phyloP scores from a whole-genome alignment of 2,329 filamentous ascomycete species.

The Stylonectria norvegica region DNA sequence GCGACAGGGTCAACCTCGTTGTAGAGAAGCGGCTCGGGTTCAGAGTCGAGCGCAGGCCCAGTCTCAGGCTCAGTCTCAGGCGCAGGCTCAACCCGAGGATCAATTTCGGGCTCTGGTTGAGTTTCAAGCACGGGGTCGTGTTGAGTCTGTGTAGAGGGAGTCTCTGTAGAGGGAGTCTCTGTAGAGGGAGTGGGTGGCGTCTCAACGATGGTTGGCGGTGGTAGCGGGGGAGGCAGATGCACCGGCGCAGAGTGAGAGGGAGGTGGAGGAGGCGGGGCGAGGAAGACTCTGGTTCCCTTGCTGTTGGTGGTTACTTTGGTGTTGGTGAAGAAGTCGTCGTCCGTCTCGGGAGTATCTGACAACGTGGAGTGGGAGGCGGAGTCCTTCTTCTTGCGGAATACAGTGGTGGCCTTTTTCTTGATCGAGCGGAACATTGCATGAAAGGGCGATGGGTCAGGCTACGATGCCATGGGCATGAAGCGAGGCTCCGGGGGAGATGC shows the following conservation, averaged over 20 bases:
- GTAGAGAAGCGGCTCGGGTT: neutral
- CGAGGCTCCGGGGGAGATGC: no score
- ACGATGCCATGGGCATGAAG: no score
- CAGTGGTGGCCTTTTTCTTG: slow-evolving; percentile 21
- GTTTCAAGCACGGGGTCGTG: slow-evolving; percentile 1
- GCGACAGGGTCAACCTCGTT: slow-evolving; percentile 1
- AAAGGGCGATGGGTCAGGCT: neutral
- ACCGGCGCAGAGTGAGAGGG: neutral
- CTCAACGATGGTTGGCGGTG: neutral
- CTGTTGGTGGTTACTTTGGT: slow-evolving; percentile 1
- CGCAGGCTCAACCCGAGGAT: neutral
- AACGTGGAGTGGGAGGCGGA: slow-evolving; percentile 8
- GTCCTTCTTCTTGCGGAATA: slow-evolving; percentile 21
- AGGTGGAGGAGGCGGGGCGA: slow-evolving; percentile 1
- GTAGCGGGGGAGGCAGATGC: neutral
- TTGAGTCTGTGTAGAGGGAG: slow-evolving; percentile 4
- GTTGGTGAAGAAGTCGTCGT: slow-evolving; percentile 4
- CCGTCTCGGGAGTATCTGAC: neutral
- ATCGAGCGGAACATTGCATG: slow-evolving; percentile 25
- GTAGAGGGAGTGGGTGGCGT: neutral
- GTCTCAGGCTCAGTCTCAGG: neutral
- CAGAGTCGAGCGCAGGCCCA: neutral
- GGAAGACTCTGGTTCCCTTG: neutral
- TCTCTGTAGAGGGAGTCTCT: slow-evolving; percentile 2
- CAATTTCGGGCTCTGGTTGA: neutral